phyloP scores from a whole-genome alignment of 257 asterid species.

The Cordia subcordata region DNA sequence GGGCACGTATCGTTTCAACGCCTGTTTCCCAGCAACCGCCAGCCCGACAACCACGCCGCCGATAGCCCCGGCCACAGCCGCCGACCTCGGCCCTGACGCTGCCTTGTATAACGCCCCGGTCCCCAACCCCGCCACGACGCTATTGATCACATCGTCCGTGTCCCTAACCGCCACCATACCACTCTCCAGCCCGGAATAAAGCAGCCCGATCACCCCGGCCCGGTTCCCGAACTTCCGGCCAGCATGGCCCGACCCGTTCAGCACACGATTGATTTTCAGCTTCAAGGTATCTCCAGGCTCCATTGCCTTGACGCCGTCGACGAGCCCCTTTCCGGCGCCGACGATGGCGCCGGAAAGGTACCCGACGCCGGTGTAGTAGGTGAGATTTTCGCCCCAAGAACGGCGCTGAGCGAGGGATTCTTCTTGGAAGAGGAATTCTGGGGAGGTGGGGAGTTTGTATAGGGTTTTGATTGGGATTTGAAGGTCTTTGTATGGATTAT shows the following conservation, averaged over 20 bases:
- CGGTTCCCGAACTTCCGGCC: constrained; percentile 79
- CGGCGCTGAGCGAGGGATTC: constrained; percentile 77
- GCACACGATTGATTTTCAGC: constrained; percentile 65
- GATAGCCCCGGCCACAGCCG: constrained; percentile 47
- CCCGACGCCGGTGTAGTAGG: constrained; percentile 84
- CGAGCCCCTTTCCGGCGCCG: constrained; percentile 73
- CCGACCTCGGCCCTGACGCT: constrained; percentile 45
- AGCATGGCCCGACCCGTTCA: constrained; percentile 78
- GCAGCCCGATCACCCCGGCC: constrained; percentile 67
- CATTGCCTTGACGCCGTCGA: constrained; percentile 54
- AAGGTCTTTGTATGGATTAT: constrained; percentile 87
- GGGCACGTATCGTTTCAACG: constrained; percentile 43
- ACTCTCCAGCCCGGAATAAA: constrained; percentile 87
- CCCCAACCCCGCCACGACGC: constrained; percentile 43
- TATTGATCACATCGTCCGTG: constrained; percentile 37
- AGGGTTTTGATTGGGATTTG: constrained; percentile 48
- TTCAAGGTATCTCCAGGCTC: constrained; percentile 76
- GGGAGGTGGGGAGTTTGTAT: constrained; percentile 75
- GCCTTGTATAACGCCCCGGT: constrained; percentile 49
- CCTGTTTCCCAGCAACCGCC: constrained; percentile 44
- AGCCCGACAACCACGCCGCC: constrained; percentile 43
- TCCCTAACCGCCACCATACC: constrained; percentile 54
- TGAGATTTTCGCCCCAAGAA: constrained; percentile 89
- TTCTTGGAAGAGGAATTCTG: constrained; percentile 83
- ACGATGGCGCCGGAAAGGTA: constrained; percentile 64